Evolutionary conservation across 140 eudicot species (phyloP), one percentile per base, ranked within the genome.

Genomic region (Oenanthe javanica): DNA sequence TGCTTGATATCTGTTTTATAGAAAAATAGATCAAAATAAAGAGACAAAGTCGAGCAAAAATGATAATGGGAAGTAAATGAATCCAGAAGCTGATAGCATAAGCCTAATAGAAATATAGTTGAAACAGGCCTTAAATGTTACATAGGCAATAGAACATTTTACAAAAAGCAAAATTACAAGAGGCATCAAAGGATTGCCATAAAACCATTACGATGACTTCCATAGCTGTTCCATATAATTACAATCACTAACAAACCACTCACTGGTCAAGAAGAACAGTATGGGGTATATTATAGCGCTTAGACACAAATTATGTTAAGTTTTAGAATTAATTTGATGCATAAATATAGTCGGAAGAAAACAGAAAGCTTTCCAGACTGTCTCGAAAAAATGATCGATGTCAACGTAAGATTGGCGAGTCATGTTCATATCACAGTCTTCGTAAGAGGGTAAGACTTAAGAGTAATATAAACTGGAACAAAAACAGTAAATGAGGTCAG

Each of bases 1-100:
- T 82, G 67, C 84, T 86, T 31, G 93, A 85, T 75, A 92, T 69
- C 99, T 95, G 95, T 80, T 67, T 45, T 15, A 59, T 70, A 23
- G 15, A 50, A 51, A 15, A 63, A 48, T 63, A 67, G 46, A 45
- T 21, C 8, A 16, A 7, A 23, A 21, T 3, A n/a, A 47, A 23
- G 14, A 3, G 51, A 74, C 2, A 23, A 9, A 61, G 40, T 46
- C 9, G 4, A 46, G 54, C 57, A 21, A 45, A 73, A 6, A 15
- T 72, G 13, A 42, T 15, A 21, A 1, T 21, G 10, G 27, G 6
- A 57, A 57, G 47, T 21, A 31, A 31, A 36, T 38, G 76, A 71
- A 19, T 71, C 23, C 50, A 71, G 25, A 71, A 15, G 12, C 46
- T 71, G 76, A 71, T 40, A 71, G 25, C 27, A 40, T 15, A 42